These are phyloP conservation scores for Gastrodia elata DNA, from an alignment of 106 monocot species.

Conservation along the genomic window DNA sequence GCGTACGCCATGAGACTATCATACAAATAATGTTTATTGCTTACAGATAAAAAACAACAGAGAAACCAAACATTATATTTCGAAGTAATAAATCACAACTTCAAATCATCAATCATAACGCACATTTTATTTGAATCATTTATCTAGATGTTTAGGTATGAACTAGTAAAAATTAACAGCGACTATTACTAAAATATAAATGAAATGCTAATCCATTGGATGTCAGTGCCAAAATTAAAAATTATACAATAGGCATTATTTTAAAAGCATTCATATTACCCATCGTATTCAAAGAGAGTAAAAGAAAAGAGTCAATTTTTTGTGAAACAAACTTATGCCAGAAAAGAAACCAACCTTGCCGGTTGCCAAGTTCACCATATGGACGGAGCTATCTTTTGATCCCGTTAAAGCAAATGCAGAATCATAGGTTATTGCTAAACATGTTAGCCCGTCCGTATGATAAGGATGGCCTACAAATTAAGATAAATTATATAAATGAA, in stretches of 20 bases:
- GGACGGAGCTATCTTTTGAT: conserved; percentile 64
- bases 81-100: neutral
- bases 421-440: conserved; percentile 73
- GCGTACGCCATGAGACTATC: too few species aligned
- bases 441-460: conserved; percentile 75
- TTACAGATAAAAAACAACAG: too few species aligned
- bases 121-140: neutral
- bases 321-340: neutral
- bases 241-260: neutral
- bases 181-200: too few species aligned
- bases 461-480: conserved; percentile 62
- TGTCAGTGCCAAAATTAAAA: neutral
- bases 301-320: neutral
- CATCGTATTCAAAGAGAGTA: neutral
- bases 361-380: conserved; percentile 65
- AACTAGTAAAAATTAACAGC: too few species aligned
- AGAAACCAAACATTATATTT: neutral
- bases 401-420: conserved; percentile 71
- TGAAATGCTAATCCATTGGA: too few species aligned
- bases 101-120: neutral
- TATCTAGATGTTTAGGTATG: too few species aligned
- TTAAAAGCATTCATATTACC: too few species aligned
- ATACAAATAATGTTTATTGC: too few species aligned
- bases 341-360: conserved; percentile 37
- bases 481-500: neutral